These are phyloP conservation scores for Lactifluus rugatus DNA, from an alignment of 768 basidiomycete genomes.

Conservation along the genomic window DNA sequence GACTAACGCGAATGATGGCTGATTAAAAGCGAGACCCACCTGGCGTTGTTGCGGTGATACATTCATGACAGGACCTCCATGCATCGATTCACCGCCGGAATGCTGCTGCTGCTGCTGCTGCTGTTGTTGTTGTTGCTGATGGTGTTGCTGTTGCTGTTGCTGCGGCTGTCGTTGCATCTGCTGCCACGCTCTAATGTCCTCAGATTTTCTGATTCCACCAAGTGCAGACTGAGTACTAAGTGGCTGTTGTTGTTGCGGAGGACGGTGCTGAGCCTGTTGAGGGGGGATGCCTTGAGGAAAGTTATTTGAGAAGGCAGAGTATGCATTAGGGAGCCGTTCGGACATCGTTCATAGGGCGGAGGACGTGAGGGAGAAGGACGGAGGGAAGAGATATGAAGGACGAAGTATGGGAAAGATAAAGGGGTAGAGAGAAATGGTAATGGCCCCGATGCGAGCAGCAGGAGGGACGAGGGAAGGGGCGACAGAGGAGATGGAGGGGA, in stretches of 20 bases:
- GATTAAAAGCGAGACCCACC: constrained; percentile 4
- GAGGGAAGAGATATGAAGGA: constrained; percentile 5
- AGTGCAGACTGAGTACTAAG: constrained; percentile 13
- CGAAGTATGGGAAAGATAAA: not conserved
- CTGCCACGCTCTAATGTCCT: constrained; percentile 12
- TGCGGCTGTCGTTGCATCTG: constrained; percentile 1
- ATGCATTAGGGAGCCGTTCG: constrained; percentile 18
- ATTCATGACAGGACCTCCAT: not conserved
- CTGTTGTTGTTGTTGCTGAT: constrained; percentile 7
- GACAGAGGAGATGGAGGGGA: constrained; percentile 18
- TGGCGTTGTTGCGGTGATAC: constrained; percentile 4
- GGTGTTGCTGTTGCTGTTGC: constrained; percentile 10
- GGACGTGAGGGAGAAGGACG: constrained; percentile 11
- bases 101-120: constrained; percentile 14
- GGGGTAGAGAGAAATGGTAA: not conserved
- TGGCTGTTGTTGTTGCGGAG: constrained; percentile 9
- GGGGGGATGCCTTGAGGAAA: constrained; percentile 8
- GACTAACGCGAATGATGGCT: not conserved
- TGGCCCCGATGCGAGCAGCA: constrained; percentile 3
- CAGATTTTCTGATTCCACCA: constrained; percentile 15
- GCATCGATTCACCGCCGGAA: constrained; percentile 8
- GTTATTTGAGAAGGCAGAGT: constrained; percentile 12
- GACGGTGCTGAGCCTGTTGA: constrained; percentile 17
- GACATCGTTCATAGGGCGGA: constrained; percentile 20
- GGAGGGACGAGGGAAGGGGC: constrained; percentile 13